Conservation (phyloP, 345 rosid species). For the Eucalyptus microcorys region DNA sequence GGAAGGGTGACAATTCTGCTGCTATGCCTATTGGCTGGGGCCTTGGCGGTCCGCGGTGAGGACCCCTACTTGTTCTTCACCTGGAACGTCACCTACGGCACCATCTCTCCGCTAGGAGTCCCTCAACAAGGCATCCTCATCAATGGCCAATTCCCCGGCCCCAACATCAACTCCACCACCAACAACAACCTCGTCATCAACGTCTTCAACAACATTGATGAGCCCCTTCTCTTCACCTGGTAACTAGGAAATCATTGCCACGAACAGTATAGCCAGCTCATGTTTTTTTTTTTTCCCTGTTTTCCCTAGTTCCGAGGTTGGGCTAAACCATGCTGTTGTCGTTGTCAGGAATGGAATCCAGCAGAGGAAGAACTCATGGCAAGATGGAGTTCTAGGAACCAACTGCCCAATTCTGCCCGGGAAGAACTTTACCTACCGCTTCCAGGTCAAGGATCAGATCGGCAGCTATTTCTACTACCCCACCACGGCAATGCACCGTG, state of each 20-base stretch:
- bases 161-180: conserved; percentile 32
- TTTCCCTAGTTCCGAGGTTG: background rate
- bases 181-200: conserved; percentile 28
- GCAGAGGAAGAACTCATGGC: conserved; percentile 71
- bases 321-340: background rate
- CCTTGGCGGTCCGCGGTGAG: background rate
- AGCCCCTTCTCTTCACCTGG: conserved; percentile 38
- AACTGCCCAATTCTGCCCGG: conserved; percentile 70
- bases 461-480: conserved; percentile 72
- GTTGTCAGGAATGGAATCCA: conserved; percentile 60
- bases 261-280: background rate
- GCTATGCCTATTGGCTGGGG: background rate
- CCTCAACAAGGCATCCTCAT: conserved; percentile 24
- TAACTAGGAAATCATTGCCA: background rate
- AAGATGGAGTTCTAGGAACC: conserved; percentile 71
- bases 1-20: background rate
- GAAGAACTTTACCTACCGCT: conserved; percentile 49
- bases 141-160: conserved; percentile 38
- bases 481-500: conserved; percentile 42
- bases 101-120: conserved; percentile 1
- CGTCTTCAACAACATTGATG: conserved; percentile 31
- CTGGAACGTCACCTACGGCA: conserved; percentile 9
- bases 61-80: conserved; percentile 7
- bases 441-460: conserved; percentile 74
- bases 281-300: background rate